These are phyloP conservation scores for Phaeosphaeriaceae sp. DNA, from an alignment of 2,329 filamentous ascomycete species.

Conservation along the genomic window DNA sequence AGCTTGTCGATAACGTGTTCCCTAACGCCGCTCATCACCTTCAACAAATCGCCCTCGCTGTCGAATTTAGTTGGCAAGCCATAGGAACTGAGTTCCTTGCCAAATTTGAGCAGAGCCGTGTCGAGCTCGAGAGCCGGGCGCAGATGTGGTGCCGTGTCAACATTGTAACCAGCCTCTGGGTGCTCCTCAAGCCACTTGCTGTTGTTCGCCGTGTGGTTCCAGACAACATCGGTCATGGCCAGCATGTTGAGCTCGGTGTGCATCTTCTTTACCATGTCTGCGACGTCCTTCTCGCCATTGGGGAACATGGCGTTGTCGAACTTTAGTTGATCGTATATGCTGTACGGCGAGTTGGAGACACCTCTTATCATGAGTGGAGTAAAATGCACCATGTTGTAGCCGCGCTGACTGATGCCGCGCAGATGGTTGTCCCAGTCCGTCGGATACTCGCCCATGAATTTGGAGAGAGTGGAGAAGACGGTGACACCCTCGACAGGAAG, in stretches of 20 bases:
- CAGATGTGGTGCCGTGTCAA: conserved; percentile 82
- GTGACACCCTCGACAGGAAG: conserved; percentile 87
- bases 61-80: conserved; percentile 79
- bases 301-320: conserved; percentile 88
- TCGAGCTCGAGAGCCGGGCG: conserved; percentile 77
- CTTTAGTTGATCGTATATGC: conserved; percentile 86
- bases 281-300: conserved; percentile 81
- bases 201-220: conserved; percentile 97
- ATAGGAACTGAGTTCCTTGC: conserved; percentile 67
- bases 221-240: conserved; percentile 92
- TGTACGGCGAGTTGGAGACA: conserved; percentile 94
- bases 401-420: conserved; percentile 83
- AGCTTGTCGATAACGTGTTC: conserved; percentile 77
- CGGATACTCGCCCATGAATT: conserved; percentile 96
- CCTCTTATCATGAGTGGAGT: conserved; percentile 91
- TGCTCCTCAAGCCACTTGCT: conserved; percentile 93
- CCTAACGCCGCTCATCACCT: conserved; percentile 85
- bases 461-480: conserved; percentile 92
- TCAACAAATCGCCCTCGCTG: conserved; percentile 73
- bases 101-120: conserved; percentile 71
- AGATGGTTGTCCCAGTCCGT: conserved; percentile 90
- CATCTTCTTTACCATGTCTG: conserved; percentile 78
- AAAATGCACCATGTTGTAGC: conserved; percentile 99
- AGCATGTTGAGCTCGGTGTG: conserved; percentile 84
- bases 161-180: conserved; percentile 93